Evolutionary conservation across 441 rosid species (phyloP), one percentile per base, ranked within the genome.

Genomic region (Gossypium gossypioides): DNA sequence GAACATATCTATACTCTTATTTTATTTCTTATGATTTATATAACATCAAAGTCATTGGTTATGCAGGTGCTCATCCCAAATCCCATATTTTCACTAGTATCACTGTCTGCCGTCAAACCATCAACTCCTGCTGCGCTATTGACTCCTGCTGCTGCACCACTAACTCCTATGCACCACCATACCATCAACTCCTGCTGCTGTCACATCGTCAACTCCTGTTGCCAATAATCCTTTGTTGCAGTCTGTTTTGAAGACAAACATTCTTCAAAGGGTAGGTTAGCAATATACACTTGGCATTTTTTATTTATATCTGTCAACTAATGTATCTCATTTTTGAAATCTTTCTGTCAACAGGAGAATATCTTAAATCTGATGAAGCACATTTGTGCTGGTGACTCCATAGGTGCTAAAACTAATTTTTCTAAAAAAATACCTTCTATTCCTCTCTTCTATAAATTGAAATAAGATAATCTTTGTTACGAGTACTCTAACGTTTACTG

Each of bases 331-430:
- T 69, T 63, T 69, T 68, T 44, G 15, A 37, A 37, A 4, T 58
- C 9, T 71, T 29, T 25, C 42, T 69, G 40, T 72, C 62, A 69
- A 81, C 88, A 94, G 97, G 97, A 94, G 19, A 76, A 52, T 75
- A 91, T 94, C 78, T 79, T 91, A 60, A 84, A 56, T 79, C 67
- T 91, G 81, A 84, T 90, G 91, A 90, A 85, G 86, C 92, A 82
- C 72, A 69, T 88, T 64, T 81, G 85, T 72, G 61, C 76, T 58
- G 77, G 79, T 63, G 97, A 91, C 55, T 58, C 82, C 68, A 24
- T 86, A 86, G 92, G 98, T 93, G 64, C 69, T n/a, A 72, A 74
- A 73, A 22, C 59, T 58, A 1, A 55, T 69, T 12, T n/a, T 64
- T 52, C 64, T 12, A 60, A 52, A 62, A 16, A 44, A 63, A 18